These are phyloP conservation scores for Grosmannia huntii DNA, from an alignment of 2,329 filamentous ascomycete species.

Conservation along the genomic window DNA sequence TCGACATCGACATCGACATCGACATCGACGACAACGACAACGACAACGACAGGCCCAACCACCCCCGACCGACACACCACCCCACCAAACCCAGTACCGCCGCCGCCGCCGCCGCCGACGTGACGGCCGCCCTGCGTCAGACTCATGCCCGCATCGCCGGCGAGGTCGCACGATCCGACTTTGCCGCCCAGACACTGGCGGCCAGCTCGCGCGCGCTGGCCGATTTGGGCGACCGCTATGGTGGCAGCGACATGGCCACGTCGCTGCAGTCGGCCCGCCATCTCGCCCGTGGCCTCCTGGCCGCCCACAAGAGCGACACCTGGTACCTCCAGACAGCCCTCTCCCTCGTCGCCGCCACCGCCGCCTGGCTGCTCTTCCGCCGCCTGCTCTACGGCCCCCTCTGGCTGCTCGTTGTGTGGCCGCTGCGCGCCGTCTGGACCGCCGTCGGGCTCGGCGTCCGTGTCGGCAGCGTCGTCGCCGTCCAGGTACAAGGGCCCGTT, in stretches of 20 bases:
- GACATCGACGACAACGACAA: conserved; percentile 2
- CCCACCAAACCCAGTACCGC: conserved; percentile 36
- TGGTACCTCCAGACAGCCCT: conserved; percentile 94
- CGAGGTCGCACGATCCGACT: conserved; percentile 76
- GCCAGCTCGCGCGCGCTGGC: conserved; percentile 74
- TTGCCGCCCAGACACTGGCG: conserved; percentile 77
- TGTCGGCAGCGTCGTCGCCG: conserved; percentile 18
- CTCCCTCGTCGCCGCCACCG: conserved; percentile 65
- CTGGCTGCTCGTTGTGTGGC: conserved; percentile 81
- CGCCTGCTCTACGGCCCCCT: conserved; percentile 77
- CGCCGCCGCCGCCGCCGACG: conserved; percentile 61
- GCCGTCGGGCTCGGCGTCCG: conserved; percentile 23
- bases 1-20: conserved; percentile 2
- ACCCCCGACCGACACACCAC: conserved; percentile 11
- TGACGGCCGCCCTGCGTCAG: conserved; percentile 70
- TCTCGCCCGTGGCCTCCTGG: conserved; percentile 65
- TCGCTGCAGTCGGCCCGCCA: conserved; percentile 63
- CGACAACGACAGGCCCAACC: neutral
- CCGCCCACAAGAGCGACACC: conserved; percentile 88
- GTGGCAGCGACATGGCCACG: conserved; percentile 58
- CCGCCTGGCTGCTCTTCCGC: conserved; percentile 76
- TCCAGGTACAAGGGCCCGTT: conserved; percentile 8
- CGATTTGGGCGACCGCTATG: conserved; percentile 71
- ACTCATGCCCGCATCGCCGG: conserved; percentile 78
- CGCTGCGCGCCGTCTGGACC: conserved; percentile 44